Conservation (phyloP, 176 grass and related monocot genomes). For the Bolboschoenus planiculmis region DNA sequence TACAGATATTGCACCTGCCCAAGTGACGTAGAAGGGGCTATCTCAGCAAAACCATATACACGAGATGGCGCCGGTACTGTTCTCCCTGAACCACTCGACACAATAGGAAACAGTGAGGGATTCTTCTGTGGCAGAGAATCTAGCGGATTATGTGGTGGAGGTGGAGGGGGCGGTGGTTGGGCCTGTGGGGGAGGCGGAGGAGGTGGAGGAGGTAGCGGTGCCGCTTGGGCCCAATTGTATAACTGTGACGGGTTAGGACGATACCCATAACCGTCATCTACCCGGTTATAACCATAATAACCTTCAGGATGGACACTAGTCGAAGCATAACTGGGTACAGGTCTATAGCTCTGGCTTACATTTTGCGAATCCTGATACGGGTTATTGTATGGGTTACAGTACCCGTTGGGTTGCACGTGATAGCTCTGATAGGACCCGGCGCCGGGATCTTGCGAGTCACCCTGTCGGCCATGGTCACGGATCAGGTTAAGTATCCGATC, state of each 20-base stretch:
- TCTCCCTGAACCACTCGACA: constrained; percentile 20
- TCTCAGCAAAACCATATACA: constrained; percentile 25
- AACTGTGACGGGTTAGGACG: constrained; percentile 18
- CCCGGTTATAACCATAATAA: constrained; percentile 4
- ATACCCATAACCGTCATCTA: constrained; percentile 22
- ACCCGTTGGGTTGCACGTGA: constrained; percentile 23
- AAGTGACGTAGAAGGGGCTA: constrained; percentile 9
- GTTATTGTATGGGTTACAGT: constrained; percentile 22
- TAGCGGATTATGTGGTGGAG: constrained; percentile 14
- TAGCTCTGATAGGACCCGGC: constrained; percentile 24
- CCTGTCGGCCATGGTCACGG: constrained; percentile 57
- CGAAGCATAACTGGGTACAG: constrained; percentile 25
- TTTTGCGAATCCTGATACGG: constrained; percentile 22
- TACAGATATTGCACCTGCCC: constrained; percentile 26
- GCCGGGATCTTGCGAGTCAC: constrained; percentile 27
- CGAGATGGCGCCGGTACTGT: constrained; percentile 20
- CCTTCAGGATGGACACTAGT: constrained; percentile 17
- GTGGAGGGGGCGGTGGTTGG: neutral
- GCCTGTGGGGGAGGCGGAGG: constrained; percentile 18
- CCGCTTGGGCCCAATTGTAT: neutral
- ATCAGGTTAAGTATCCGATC: constrained; percentile 59
- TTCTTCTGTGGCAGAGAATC: neutral
- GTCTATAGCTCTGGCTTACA: constrained; percentile 2
- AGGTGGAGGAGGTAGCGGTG: constrained; percentile 20
- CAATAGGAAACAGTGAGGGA: constrained; percentile 57